These are phyloP conservation scores for Dictyostelium firmibasis DNA, from an alignment of 78 protist genomes.

Conservation along the genomic window DNA sequence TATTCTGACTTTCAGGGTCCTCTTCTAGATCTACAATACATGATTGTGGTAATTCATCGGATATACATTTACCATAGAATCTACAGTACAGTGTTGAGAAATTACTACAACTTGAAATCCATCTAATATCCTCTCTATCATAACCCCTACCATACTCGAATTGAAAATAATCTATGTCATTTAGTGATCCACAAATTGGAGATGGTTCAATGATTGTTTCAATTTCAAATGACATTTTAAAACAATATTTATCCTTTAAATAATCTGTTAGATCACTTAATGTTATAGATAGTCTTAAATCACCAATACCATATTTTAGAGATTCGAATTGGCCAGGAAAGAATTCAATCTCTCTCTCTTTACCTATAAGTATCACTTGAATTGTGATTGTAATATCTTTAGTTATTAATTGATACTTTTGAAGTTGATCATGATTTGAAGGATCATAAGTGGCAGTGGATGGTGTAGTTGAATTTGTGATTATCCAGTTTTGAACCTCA, in stretches of 20 bases:
- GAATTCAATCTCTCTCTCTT: background rate
- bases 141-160: constrained; percentile 17
- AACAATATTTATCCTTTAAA: background rate
- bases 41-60: constrained; percentile 18
- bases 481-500: background rate
- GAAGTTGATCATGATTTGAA: background rate
- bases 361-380: background rate
- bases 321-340: background rate
- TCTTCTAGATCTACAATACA: constrained; percentile 6
- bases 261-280: background rate
- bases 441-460: background rate
- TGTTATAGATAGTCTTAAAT: background rate
- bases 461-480: background rate
- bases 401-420: background rate
- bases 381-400: background rate
- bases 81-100: background rate
- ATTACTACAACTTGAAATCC: background rate
- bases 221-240: background rate
- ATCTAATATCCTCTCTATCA: constrained; percentile 12
- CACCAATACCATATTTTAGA: background rate
- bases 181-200: background rate
- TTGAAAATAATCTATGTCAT: background rate
- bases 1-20: background rate
- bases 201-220: background rate
- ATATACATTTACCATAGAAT: constrained; percentile 22